Conservation (phyloP, 768 basidiomycete genomes). For the Serendipita sp. region DNA sequence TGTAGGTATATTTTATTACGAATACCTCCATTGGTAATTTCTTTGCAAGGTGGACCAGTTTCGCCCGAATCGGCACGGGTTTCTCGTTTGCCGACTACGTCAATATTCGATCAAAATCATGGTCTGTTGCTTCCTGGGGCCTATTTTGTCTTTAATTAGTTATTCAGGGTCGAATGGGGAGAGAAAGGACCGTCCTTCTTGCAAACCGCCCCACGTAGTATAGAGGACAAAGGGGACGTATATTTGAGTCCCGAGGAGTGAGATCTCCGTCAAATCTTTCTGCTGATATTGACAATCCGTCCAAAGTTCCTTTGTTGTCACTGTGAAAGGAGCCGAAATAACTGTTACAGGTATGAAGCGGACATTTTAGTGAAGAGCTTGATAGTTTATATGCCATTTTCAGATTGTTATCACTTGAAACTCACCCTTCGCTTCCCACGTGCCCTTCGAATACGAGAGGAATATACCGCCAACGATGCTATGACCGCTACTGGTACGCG, state of each 20-base stretch:
- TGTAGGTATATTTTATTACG: slow-evolving; percentile 24
- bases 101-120: slow-evolving; percentile 67
- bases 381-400: slow-evolving; percentile 6
- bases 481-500: slow-evolving; percentile 45
- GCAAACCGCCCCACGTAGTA: slow-evolving; percentile 37
- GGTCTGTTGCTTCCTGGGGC: slow-evolving; percentile 14
- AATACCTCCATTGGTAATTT: background rate
- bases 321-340: slow-evolving; percentile 89
- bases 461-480: slow-evolving; percentile 55
- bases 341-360: slow-evolving; percentile 40
- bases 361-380: background rate
- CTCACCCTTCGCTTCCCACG: slow-evolving; percentile 93
- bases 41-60: slow-evolving; percentile 53
- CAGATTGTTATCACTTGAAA: slow-evolving; percentile 69
- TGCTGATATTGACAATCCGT: background rate
- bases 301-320: slow-evolving; percentile 75
- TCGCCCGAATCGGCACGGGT: slow-evolving; percentile 83
- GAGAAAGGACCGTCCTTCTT: slow-evolving; percentile 55
- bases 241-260: slow-evolving; percentile 85
- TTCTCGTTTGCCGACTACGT: slow-evolving; percentile 73
- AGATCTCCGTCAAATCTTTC: slow-evolving; percentile 10
- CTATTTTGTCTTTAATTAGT: no score
- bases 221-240: slow-evolving; percentile 76
- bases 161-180: slow-evolving; percentile 46
- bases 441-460: slow-evolving; percentile 62